Base-by-base conservation (phyloP, 768 basidiomycete genomes). In the Mrakia hoshinonis region DNA sequence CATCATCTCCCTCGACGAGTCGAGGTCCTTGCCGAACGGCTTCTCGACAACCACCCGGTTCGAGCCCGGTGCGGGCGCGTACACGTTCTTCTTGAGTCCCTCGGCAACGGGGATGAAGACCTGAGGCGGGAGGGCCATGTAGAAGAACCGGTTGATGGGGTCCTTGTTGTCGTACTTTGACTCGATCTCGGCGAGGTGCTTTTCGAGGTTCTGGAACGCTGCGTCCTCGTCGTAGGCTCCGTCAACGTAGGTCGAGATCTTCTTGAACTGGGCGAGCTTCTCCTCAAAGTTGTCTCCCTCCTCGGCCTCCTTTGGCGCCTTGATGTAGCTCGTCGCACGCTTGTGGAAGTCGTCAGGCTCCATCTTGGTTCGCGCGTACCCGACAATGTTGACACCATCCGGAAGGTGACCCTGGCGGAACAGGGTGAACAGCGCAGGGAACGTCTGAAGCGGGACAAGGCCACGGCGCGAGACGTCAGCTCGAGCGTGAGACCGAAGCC, bases 1-100 rank as follows among this genome's bases (percentile, higher is more conserved):
- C 70, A 97, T 85, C 70, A 99, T 87, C 73, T 85, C 84, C 62
- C 89, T 85, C 69, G 89, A 90, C 11, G 90, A 91, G 0, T 90
- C 86, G 73, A 90, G 85, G 76, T 99, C 95, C 79, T 92, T 96
- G 46, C 95, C 95, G 78, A 99, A 99, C 1, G 95, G 95, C 81
- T 99, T 99, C 82, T 99, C 95, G 75, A 99, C 88, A 78, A 99
- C 92, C 80, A 99, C 87, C 67, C 95, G 87, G 81, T 92, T 94
- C 79, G 87, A 79, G 26, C 92, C 93, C 39, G 82, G 83, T 39
- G 81, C 83, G 31, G 84, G 74, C 54, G 83, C 78, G 79, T 98
- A 94, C 80, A 88, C 90, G 77, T 88, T 84, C 76, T 87, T 86
- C 80, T 87, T 93, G 75, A 94, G 80, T 76, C 91, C 87, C 78